These are phyloP conservation scores for Hyphopichia khmerensis DNA, from an alignment of 1,139 yeast species.

Conservation along the genomic window DNA sequence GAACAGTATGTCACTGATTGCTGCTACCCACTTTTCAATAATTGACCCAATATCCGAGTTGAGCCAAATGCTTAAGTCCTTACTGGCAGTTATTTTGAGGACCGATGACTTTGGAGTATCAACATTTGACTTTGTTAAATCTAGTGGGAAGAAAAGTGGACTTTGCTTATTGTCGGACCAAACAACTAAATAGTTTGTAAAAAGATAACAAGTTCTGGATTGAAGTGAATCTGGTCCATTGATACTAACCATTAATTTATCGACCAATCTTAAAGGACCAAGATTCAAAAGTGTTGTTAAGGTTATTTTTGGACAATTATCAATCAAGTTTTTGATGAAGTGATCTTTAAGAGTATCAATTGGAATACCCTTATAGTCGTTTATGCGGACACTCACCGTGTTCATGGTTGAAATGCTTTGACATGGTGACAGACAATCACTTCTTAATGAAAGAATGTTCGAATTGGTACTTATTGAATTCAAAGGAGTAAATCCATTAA, in stretches of 20 bases:
- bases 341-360: constrained; percentile 26
- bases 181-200: constrained; percentile 31
- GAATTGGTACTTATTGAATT: not conserved
- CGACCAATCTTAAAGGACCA: constrained; percentile 41
- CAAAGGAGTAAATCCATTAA: not conserved
- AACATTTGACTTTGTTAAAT: constrained; percentile 6
- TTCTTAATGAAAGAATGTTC: not conserved
- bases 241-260: constrained; percentile 23
- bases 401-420: constrained; percentile 14
- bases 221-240: constrained; percentile 5
- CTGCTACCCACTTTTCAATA: constrained; percentile 48
- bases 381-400: constrained; percentile 15
- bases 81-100: constrained; percentile 11
- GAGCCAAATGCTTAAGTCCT: constrained; percentile 12
- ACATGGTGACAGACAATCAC: constrained; percentile 14
- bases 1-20: constrained; percentile 32
- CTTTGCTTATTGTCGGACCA: constrained; percentile 11
- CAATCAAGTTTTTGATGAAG: constrained; percentile 29
- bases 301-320: constrained; percentile 20
- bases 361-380: constrained; percentile 17
- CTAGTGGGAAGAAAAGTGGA: constrained; percentile 14
- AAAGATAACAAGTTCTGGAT: constrained; percentile 25
- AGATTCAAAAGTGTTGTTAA: constrained; percentile 26
- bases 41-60: constrained; percentile 24
- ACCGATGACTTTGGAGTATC: constrained; percentile 18